Evolutionary conservation across 129 eudicot genomes (phyloP), one percentile per base, ranked within the genome.

Genomic region (Deinandra increscens): DNA sequence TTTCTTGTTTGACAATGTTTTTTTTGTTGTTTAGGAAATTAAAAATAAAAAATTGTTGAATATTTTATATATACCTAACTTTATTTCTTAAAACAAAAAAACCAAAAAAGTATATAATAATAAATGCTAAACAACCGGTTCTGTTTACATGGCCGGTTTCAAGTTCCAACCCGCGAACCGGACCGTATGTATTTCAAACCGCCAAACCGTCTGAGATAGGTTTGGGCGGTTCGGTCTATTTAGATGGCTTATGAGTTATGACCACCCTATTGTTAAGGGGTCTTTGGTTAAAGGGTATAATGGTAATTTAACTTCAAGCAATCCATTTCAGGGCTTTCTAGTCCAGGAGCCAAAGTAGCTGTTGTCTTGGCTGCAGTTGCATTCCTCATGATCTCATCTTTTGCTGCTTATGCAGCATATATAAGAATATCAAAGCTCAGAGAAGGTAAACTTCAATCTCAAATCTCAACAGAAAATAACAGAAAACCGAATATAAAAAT

Each of bases 311-410:
- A 77, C 75, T 12, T 54, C 18, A 53, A 2, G 15, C n/a, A 38
- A 5, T 67, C 48, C 6, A 31, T 71, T 85, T 42, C 80, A 88
- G 96, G 81, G 20, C 68, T 60, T 38, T 74, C 80, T 4, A 79
- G 68, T 34, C 78, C 76, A 49, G 89, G 96, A 46, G 75, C 45
- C 26, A 68, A 60, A 51, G 75, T 88, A 64, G 96, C 89, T 42
- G 81, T 88, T 70, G 80, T 70, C 7, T 73, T 85, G 64, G 72
- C 87, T 56, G 87, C 75, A n/a, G 80, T 81, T 51, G 87, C 87
- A 11, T 85, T 88, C 70, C 70, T 74, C 54, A 81, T 88, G 96
- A 74, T 88, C 26, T 73, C 81, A 62, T 56, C 78, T 5, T 83
- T 81, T 74, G 83, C 80, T 33, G 76, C 68, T 59, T 83, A 88